A percentile compares a stretch with the other conserved stretches of the same genome.
Evolutionary conservation across 352 stramenopile genomes (phyloP).

Genomic region (Phytophthora sp.): DNA sequence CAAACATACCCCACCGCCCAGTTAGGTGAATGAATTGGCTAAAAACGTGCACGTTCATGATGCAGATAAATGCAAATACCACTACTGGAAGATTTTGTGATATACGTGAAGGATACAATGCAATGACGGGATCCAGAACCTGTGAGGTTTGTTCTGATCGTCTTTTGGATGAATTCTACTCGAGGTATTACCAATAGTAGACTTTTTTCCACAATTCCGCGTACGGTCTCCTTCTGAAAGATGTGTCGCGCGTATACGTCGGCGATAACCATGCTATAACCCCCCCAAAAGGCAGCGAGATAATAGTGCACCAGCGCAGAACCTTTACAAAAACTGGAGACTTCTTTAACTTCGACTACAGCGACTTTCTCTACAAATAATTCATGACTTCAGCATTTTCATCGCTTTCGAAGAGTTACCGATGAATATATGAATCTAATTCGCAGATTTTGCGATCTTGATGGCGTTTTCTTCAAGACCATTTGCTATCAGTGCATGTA

Average conservation of each 20-base stretch:
- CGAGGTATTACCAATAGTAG: neutral
- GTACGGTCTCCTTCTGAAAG: conserved; percentile 9
- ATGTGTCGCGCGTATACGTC: conserved; percentile 11
- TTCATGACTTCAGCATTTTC: too few species aligned
- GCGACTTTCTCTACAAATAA: too few species aligned
- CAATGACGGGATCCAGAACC: conserved; percentile 1
- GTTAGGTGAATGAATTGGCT: conserved; percentile 5
- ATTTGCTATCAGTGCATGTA: neutral
- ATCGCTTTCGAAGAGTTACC: too few species aligned
- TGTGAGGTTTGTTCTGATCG: neutral
- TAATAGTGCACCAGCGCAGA: too few species aligned
- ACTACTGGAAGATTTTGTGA: conserved; percentile 8
- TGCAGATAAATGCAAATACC: conserved; percentile 5
- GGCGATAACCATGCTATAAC: conserved; percentile 4
- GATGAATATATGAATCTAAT: too few species aligned
- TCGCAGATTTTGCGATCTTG: too few species aligned
- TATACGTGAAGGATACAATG: conserved; percentile 11
- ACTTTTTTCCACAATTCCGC: neutral
- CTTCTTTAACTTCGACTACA: too few species aligned
- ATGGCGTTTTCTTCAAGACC: too few species aligned
- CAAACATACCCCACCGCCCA: conserved; percentile 8
- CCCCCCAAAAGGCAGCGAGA: conserved; percentile 4
- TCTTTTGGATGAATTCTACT: neutral
- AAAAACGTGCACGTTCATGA: conserved; percentile 20
- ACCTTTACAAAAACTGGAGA: too few species aligned